Percentiles rank a stretch among this genome's conserved stretches.
phyloP scores from a whole-genome alignment of 352 stramenopile genomes.

The Phytopythium vexans region DNA sequence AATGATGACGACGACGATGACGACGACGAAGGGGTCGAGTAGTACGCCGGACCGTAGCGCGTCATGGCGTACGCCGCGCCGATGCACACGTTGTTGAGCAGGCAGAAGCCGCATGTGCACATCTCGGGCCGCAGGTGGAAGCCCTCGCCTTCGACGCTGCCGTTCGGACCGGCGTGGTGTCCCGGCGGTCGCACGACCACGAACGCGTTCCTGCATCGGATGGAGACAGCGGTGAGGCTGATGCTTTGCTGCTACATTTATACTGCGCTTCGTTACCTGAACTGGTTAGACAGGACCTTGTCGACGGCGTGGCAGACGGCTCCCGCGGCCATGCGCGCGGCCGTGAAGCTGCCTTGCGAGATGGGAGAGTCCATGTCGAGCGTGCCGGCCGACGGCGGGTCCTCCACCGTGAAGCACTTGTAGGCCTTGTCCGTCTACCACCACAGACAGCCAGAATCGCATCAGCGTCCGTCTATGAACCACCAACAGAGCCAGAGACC shows the following conservation, averaged over 20 bases:
- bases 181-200: constrained; percentile 54
- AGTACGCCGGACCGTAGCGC: constrained; percentile 43
- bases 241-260: background rate
- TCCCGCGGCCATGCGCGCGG: constrained; percentile 46
- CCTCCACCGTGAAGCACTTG: constrained; percentile 41
- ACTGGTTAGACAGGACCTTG: constrained; percentile 53
- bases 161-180: constrained; percentile 59
- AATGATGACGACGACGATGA: constrained; percentile 1
- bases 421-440: constrained; percentile 37
- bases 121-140: constrained; percentile 53
- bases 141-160: constrained; percentile 47
- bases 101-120: constrained; percentile 62
- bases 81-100: constrained; percentile 73
- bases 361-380: constrained; percentile 71
- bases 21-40: constrained; percentile 10
- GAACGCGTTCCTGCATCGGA: constrained; percentile 46
- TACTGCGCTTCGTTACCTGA: constrained; percentile 20
- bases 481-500: background rate
- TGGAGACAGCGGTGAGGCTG: constrained; percentile 1
- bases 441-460: constrained; percentile 1
- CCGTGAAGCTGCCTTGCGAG: constrained; percentile 54
- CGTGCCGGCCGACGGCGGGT: constrained; percentile 40
- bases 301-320: constrained; percentile 65
- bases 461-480: background rate
- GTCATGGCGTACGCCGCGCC: constrained; percentile 53